These are phyloP conservation scores for Leptographium procerum DNA, from an alignment of 2,329 filamentous ascomycete species.

Conservation along the genomic window DNA sequence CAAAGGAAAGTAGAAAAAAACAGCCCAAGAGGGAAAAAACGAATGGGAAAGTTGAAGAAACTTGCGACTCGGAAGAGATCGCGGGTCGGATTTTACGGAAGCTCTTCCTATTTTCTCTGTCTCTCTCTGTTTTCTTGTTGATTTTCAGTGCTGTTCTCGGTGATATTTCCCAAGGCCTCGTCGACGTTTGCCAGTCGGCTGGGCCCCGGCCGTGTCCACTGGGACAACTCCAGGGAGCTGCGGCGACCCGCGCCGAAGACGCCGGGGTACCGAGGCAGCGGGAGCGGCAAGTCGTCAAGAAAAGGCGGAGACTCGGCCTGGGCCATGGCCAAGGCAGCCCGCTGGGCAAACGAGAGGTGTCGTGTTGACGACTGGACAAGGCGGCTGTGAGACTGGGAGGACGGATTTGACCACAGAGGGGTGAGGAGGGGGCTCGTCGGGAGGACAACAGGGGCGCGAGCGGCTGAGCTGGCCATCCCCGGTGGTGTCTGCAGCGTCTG, in stretches of 20 bases:
- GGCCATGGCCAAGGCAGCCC: background rate
- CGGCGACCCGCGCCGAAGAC: background rate
- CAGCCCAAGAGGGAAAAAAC: background rate
- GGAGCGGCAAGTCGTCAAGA: background rate
- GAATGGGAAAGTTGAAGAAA: too few relatives aligned
- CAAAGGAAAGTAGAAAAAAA: background rate
- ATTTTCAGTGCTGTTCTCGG: too few relatives aligned
- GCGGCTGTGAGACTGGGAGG: background rate
- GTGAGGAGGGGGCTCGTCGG: background rate
- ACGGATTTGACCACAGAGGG: background rate
- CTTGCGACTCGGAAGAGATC: too few relatives aligned
- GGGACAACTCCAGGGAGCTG: background rate
- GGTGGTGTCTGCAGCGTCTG: background rate
- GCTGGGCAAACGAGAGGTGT: background rate
- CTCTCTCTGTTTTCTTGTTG: too few relatives aligned
- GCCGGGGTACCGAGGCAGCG: background rate
- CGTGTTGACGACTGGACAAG: background rate
- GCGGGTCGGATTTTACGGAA: too few relatives aligned
- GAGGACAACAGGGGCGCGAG: too few relatives aligned
- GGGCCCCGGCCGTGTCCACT: slow-evolving; percentile 2
- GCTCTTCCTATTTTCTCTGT: too few relatives aligned
- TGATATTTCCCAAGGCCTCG: background rate
- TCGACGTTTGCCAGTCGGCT: slow-evolving; percentile 2
- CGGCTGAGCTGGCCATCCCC: background rate
- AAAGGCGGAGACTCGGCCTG: background rate